phyloP scores from a whole-genome alignment of 176 grass and related monocot species.

The Carex littledalei region DNA sequence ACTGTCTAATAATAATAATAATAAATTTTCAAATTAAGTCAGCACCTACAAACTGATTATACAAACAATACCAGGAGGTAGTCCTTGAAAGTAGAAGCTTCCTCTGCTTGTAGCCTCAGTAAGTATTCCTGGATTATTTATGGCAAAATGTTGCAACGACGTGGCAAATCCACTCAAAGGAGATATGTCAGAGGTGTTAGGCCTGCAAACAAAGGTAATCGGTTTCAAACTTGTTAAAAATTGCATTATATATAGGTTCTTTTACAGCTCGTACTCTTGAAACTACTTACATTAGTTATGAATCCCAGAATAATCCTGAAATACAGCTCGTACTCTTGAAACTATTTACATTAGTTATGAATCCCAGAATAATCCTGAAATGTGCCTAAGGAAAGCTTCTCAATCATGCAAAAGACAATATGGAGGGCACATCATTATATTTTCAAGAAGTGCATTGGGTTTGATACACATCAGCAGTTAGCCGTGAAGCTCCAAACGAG shows the following conservation, averaged over 20 bases:
- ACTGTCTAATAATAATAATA: background rate
- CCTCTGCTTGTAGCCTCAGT: constrained; percentile 24
- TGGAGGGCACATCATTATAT: background rate
- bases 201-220: constrained; percentile 37
- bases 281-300: background rate
- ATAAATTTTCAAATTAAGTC: background rate
- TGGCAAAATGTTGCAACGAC: constrained; percentile 35
- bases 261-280: background rate
- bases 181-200: constrained; percentile 38
- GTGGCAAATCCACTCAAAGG: constrained; percentile 45
- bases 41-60: background rate
- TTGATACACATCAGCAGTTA: background rate
- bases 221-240: background rate
- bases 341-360: too few relatives aligned
- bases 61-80: background rate
- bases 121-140: constrained; percentile 35
- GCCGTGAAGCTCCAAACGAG: background rate
- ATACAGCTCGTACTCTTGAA: too few relatives aligned
- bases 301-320: background rate
- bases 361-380: too few relatives aligned
- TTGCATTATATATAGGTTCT: background rate
- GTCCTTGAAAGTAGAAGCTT: constrained; percentile 17
- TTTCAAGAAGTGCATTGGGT: background rate
- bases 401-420: background rate
- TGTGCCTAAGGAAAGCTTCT: background rate